A percentile compares a stretch with the other conserved stretches of the same genome.
Conservation (phyloP, 2,329 filamentous ascomycete species). For the Diaporthe helianthi region DNA sequence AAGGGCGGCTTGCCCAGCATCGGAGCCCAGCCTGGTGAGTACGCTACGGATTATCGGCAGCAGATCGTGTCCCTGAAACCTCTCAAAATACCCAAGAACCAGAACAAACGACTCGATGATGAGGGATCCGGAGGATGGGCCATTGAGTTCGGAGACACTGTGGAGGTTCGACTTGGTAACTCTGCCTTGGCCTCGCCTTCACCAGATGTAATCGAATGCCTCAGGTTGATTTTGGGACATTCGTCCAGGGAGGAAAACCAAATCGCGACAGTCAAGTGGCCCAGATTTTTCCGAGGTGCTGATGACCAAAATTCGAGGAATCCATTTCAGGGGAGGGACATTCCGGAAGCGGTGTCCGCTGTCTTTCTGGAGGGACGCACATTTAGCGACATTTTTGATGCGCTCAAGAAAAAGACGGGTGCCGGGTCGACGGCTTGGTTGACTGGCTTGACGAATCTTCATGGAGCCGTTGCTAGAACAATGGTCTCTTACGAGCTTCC, state of each 20-base stretch:
- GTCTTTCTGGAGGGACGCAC: conserved; percentile 36
- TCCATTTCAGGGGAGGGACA: background rate
- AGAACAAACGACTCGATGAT: background rate
- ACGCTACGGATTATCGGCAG: background rate
- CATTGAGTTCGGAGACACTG: background rate
- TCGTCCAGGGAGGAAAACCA: background rate
- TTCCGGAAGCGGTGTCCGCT: conserved; percentile 39
- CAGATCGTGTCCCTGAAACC: background rate
- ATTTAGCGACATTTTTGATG: too few species aligned
- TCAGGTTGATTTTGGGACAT: background rate
- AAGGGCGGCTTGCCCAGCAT: background rate
- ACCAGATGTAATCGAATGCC: background rate
- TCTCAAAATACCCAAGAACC: background rate
- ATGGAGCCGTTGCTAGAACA: conserved; percentile 49
- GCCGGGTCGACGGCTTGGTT: too few species aligned
- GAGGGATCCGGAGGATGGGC: background rate
- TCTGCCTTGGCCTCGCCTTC: background rate
- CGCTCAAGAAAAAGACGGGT: too few species aligned
- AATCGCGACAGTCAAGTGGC: background rate
- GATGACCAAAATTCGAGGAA: background rate
- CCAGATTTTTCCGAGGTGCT: background rate
- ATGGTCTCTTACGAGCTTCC: conserved; percentile 44
- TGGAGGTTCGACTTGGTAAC: background rate
- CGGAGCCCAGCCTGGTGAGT: background rate
- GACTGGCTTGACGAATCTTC: conserved; percentile 40